Evolutionary conservation across 2,329 filamentous ascomycete genomes (phyloP), one percentile per base, ranked within the genome.

Genomic region (Westerdykella sp.): DNA sequence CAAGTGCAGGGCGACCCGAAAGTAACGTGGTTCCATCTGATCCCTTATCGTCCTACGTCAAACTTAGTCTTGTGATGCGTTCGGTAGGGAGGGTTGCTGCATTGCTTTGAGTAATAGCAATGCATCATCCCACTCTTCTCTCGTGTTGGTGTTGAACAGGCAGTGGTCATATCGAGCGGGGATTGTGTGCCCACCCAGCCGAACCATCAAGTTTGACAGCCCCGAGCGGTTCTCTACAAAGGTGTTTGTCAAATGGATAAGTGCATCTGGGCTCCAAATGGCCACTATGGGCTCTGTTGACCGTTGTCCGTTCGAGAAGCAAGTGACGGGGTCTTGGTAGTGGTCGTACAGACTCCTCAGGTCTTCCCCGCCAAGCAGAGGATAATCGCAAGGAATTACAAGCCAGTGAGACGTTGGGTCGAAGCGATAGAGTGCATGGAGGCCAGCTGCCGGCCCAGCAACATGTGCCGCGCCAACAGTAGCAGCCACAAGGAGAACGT

Each of bases 271-370:
- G 11, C 37, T 39, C 44, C 44, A 46, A 2, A 46, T 41, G 5
- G 35, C 44, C 12, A 46, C 28, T 15, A 46, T 15, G 15, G 45
- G 45, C 34, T 48, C 45, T 11, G 37, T 36, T 39, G 42, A 45
- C 13, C 42, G 37, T 10, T 28, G 39, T 10, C 22, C n/a, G 22
- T 45, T 45, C 10, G 40, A 18, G 34, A 48, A 48, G 25, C 42
- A 47, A 22, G 45, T 44, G 23, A 42, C 21, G 13, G 42, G 45
- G 10, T 32, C 36, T 15, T 40, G 13, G 22, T 40, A 45, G 15
- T 37, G 22, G 22, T 42, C 36, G 34, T 9, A 22, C 15, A 47
- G 42, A 15, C 42, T 39, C 18, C 18, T 37, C 23, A 44, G 28
- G 37, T 42, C 45, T 34, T 39, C 42, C 11, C 39, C 42, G 13